These are phyloP conservation scores for Penicillium goetzii DNA, from an alignment of 495 filamentous ascomycete species.

Conservation along the genomic window DNA sequence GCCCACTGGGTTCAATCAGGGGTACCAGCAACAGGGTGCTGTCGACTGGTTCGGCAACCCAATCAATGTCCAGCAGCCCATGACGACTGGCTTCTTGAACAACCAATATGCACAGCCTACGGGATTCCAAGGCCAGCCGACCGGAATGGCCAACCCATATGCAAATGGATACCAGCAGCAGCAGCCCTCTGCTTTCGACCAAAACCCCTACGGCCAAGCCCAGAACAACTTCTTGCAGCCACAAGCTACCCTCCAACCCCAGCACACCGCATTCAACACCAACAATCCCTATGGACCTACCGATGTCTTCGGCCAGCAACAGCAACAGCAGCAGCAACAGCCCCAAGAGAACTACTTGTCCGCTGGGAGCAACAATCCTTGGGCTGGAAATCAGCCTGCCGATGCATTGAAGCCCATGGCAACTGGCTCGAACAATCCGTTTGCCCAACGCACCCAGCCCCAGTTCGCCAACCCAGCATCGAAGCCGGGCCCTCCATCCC, in stretches of 20 bases:
- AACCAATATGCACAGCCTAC: conserved; percentile 80
- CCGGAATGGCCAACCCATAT: conserved; percentile 70
- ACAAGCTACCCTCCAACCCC: conserved; percentile 61
- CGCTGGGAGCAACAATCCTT: conserved; percentile 85
- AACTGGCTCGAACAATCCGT: conserved; percentile 97
- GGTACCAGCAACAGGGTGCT: conserved; percentile 91
- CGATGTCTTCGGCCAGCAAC: conserved; percentile 49
- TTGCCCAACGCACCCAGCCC: conserved; percentile 67
- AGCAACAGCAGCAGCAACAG: conserved; percentile 56
- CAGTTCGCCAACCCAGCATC: conserved; percentile 64
- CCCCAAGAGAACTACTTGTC: conserved; percentile 63
- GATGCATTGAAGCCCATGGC: conserved; percentile 56
- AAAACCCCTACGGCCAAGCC: conserved; percentile 55
- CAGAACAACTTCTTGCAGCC: conserved; percentile 57
- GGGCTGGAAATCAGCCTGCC: conserved; percentile 48
- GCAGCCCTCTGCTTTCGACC: conserved; percentile 65
- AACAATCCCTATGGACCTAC: conserved; percentile 70
- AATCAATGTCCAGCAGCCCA: conserved; percentile 73
- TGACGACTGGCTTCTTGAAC: conserved; percentile 81
- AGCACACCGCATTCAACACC: conserved; percentile 70
- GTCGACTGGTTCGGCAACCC: conserved; percentile 98
- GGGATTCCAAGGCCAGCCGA: conserved; percentile 64
- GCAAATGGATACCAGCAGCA: conserved; percentile 70
- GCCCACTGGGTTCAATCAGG: conserved; percentile 88
- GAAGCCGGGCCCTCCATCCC: conserved; percentile 60